A percentile compares a stretch with the other conserved stretches of the same genome.
Evolutionary conservation across 805 yeast species (phyloP).

Genomic region (Schizosaccharomyces japonicus): DNA sequence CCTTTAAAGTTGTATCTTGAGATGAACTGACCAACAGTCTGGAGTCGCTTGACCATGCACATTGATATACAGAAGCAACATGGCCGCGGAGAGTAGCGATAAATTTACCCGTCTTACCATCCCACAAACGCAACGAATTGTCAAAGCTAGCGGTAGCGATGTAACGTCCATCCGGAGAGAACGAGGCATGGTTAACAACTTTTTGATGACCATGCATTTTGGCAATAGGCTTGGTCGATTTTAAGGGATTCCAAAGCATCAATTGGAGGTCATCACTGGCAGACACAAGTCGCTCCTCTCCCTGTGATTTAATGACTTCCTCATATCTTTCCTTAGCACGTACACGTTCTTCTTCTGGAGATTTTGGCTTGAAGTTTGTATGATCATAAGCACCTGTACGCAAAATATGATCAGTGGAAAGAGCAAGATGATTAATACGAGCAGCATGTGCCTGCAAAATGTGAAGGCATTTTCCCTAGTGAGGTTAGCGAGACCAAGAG

Average conservation of each 20-base stretch:
- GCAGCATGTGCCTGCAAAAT: slow-evolving; percentile 78
- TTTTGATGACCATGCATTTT: slow-evolving; percentile 97
- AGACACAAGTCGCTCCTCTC: slow-evolving; percentile 60
- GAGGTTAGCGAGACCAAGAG: background rate
- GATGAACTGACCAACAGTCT: slow-evolving; percentile 75
- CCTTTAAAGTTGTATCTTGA: slow-evolving; percentile 84
- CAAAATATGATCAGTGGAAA: slow-evolving; percentile 72
- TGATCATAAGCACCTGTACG: slow-evolving; percentile 74
- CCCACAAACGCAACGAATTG: slow-evolving; percentile 89
- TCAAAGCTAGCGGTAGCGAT: slow-evolving; percentile 87
- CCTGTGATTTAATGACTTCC: slow-evolving; percentile 37
- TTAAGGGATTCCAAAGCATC: slow-evolving; percentile 74
- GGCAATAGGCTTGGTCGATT: slow-evolving; percentile 56
- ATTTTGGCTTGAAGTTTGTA: slow-evolving; percentile 23
- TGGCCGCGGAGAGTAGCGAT: slow-evolving; percentile 83
- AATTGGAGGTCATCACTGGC: slow-evolving; percentile 95
- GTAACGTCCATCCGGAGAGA: slow-evolving; percentile 82
- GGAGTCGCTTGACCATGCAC: slow-evolving; percentile 93
- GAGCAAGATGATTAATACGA: slow-evolving; percentile 87
- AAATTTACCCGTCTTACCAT: slow-evolving; percentile 76
- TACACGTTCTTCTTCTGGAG: slow-evolving; percentile 10
- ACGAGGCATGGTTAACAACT: slow-evolving; percentile 81
- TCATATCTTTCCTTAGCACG: slow-evolving; percentile 39
- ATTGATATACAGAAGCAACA: slow-evolving; percentile 92
- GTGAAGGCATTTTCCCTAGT: slow-evolving; percentile 44